phyloP scores from a whole-genome alignment of 345 rosid genomes.

The Isatis tinctoria region DNA sequence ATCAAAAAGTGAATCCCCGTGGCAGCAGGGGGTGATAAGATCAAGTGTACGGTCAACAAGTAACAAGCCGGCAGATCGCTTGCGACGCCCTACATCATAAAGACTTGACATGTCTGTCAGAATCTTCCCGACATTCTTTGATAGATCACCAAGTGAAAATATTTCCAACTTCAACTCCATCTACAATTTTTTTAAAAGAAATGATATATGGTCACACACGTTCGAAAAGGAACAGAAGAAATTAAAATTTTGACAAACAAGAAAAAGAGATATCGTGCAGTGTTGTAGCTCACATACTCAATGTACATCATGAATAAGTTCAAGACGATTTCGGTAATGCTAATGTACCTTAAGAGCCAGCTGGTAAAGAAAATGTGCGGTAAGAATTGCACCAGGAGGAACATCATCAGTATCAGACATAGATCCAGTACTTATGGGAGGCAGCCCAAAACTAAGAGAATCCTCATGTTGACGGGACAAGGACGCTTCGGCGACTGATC shows the following conservation, averaged over 20 bases:
- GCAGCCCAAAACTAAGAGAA: slow-evolving; percentile 84
- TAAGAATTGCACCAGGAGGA: slow-evolving; percentile 80
- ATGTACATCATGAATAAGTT: slow-evolving; percentile 54
- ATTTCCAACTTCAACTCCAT: slow-evolving; percentile 98
- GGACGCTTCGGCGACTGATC: slow-evolving; percentile 83
- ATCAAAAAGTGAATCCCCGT: slow-evolving; percentile 87
- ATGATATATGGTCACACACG: slow-evolving; percentile 29
- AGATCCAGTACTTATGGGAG: slow-evolving; percentile 65
- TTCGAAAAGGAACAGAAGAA: slow-evolving; percentile 1
- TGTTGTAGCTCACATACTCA: slow-evolving; percentile 30
- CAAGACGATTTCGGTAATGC: slow-evolving; percentile 10
- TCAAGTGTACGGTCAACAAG: slow-evolving; percentile 91
- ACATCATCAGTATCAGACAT: slow-evolving; percentile 67
- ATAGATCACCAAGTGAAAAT: slow-evolving; percentile 84
- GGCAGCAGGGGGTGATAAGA: slow-evolving; percentile 91
- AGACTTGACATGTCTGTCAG: slow-evolving; percentile 98
- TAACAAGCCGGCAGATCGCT: slow-evolving; percentile 81
- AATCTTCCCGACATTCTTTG: slow-evolving; percentile 86
- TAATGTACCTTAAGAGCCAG: slow-evolving; percentile 71
- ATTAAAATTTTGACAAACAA: neutral
- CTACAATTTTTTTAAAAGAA: slow-evolving; percentile 44
- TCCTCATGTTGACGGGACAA: slow-evolving; percentile 64
- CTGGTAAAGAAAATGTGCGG: slow-evolving; percentile 91
- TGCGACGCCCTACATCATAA: slow-evolving; percentile 95
- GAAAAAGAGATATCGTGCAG: neutral